Conservation (phyloP, 1,284 basidiomycete genomes). For the Malassezia equina region DNA sequence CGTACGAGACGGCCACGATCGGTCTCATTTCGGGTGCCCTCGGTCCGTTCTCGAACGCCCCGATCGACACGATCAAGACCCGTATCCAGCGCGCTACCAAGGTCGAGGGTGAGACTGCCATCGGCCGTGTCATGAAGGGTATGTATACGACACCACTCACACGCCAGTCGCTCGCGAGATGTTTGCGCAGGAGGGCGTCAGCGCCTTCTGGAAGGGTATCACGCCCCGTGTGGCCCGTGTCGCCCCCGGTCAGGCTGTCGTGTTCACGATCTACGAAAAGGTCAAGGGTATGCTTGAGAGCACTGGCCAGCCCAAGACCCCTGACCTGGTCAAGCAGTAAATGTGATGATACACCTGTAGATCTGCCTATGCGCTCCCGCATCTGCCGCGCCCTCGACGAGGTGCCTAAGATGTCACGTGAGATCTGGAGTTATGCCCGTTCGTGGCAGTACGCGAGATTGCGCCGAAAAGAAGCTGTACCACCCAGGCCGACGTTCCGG, state of each 20-base stretch:
- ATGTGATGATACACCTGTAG: background rate
- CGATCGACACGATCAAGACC: slow-evolving; percentile 96
- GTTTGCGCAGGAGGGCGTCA: slow-evolving; percentile 80
- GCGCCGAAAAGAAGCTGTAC: background rate
- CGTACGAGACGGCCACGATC: slow-evolving; percentile 76
- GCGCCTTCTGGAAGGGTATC: slow-evolving; percentile 74
- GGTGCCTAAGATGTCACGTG: background rate
- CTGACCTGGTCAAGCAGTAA: slow-evolving; percentile 1
- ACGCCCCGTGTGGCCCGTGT: slow-evolving; percentile 91
- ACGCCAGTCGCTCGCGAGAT: slow-evolving; percentile 60
- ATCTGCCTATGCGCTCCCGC: too few relatives aligned
- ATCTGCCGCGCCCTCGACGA: too few relatives aligned
- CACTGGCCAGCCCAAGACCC: background rate
- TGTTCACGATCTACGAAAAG: slow-evolving; percentile 51
- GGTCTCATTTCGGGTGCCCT: slow-evolving; percentile 93
- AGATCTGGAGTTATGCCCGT: background rate
- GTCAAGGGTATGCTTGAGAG: slow-evolving; percentile 43
- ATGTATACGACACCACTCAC: background rate
- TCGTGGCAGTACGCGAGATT: background rate
- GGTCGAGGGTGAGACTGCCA: slow-evolving; percentile 64
- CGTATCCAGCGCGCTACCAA: slow-evolving; percentile 68
- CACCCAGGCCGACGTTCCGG: background rate
- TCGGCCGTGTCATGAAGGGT: slow-evolving; percentile 58
- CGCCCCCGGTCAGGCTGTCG: slow-evolving; percentile 61
- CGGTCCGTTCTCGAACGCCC: slow-evolving; percentile 89